These are phyloP conservation scores for Suillus variegatus DNA, from an alignment of 768 basidiomycete genomes.

Conservation along the genomic window DNA sequence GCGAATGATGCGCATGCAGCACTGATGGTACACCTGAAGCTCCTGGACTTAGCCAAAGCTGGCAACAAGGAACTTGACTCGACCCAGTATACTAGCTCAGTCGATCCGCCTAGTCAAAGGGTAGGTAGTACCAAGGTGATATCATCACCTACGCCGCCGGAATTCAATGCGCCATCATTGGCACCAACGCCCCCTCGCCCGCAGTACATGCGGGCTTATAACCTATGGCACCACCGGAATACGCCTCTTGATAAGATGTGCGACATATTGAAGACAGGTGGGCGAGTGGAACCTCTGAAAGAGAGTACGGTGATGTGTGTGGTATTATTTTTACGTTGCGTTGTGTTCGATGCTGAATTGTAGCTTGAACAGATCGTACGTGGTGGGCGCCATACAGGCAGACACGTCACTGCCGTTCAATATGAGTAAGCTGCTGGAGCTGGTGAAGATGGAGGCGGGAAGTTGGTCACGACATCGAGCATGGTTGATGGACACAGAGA, in stretches of 20 bases:
- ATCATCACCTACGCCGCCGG: background rate
- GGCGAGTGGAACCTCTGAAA: conserved; percentile 40
- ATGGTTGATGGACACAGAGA: conserved; percentile 32
- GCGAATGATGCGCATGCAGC: conserved; percentile 54
- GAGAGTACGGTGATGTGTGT: conserved; percentile 50
- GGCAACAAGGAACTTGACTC: conserved; percentile 19
- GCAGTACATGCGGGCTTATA: conserved; percentile 46
- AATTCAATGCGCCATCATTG: background rate
- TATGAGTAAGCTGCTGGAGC: conserved; percentile 32
- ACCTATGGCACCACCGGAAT: conserved; percentile 40
- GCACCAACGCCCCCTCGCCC: conserved; percentile 30
- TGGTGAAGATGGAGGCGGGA: conserved; percentile 40
- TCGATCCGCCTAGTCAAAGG: conserved; percentile 18
- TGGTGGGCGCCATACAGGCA: conserved; percentile 42
- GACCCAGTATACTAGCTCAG: conserved; percentile 27
- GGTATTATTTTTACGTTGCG: background rate
- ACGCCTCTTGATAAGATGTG: conserved; percentile 42
- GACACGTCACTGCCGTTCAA: conserved; percentile 40
- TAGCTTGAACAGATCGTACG: conserved; percentile 38
- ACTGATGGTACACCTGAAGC: conserved; percentile 42
- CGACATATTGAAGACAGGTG: conserved; percentile 32
- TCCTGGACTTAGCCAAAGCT: conserved; percentile 34
- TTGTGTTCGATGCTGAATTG: background rate
- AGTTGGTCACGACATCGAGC: conserved; percentile 44
- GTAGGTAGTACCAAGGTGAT: background rate